Evolutionary conservation across 129 eudicot genomes (phyloP).

Genomic region (Smallanthus sonchifolius): DNA sequence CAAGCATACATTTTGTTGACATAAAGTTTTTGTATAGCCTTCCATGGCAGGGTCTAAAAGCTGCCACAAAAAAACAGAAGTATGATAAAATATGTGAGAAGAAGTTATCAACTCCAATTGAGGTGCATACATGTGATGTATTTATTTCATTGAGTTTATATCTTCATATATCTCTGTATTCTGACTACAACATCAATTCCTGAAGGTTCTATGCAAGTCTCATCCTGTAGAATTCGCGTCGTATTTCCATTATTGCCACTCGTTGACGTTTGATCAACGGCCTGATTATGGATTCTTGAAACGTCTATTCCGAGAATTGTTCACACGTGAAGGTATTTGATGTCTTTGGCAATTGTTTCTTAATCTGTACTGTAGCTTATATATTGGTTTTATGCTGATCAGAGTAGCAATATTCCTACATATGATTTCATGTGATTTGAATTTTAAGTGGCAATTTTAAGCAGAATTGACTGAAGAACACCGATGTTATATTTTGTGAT

Average conservation of each 20-base stretch:
- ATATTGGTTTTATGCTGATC: neutral
- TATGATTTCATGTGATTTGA: neutral
- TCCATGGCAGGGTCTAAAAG: constrained; percentile 99
- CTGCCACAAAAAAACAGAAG: constrained; percentile 93
- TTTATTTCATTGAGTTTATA: neutral
- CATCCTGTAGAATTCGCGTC: constrained; percentile 97
- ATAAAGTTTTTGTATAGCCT: constrained; percentile 47
- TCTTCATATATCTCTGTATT: neutral
- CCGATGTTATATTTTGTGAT: neutral
- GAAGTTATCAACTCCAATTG: constrained; percentile 90
- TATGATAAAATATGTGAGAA: constrained; percentile 97
- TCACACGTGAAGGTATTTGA: constrained; percentile 78
- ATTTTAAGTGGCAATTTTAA: neutral
- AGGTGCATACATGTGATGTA: constrained; percentile 40
- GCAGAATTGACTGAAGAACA: constrained; percentile 9
- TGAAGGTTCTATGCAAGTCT: constrained; percentile 86
- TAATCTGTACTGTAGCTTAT: neutral
- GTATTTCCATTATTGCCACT: constrained; percentile 89
- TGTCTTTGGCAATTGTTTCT: neutral
- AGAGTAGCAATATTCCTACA: neutral
- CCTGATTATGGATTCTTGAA: constrained; percentile 94
- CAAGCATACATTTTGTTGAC: constrained; percentile 13
- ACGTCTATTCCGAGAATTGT: constrained; percentile 90
- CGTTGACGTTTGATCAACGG: constrained; percentile 91
- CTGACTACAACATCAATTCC: neutral